Evolutionary conservation across 2,329 filamentous ascomycete species (phyloP), one percentile per base, ranked within the genome.

Genomic region (Fusarium cyanostomum): DNA sequence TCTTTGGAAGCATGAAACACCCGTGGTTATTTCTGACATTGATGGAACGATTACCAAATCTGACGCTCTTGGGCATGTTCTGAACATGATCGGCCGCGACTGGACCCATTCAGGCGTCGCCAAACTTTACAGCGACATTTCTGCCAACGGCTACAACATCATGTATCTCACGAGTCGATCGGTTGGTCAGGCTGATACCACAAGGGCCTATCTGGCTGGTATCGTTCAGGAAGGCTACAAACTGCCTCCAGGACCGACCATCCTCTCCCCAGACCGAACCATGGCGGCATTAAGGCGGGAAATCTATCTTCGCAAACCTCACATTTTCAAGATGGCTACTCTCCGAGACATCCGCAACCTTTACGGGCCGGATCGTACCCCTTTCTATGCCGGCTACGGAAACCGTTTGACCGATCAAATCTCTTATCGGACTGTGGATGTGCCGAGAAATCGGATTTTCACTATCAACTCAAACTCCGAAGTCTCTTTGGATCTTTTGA

Each of bases 261-360:
- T 99, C 64, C 88, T 97, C 77, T 96, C 92, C 31, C 96, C 95
- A 0, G 95, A 99, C 76, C 86, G 95, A 52, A 98, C 94, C 1
- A 96, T 98, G 79, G 94, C 96, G 8, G 96, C 95, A 1, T 79
- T 99, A 27, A 86, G 95, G 55, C 88, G 95, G 43, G 95, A 99
- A 75, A 87, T 99, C 7, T 99, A 99, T 74, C 83, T 99, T 24
- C 88, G 95, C 50, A 98, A 99, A 75, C 96, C 95, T 0, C 94
- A 99, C 73, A 92, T 99, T 8, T 99, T 99, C 86, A 99, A 99
- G 79, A 99, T 99, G 96, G 93, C 95, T 3, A 99, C 95, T 63
- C 80, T 99, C 16, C 89, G 95, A 35, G 95, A 99, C 75, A 98
- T 99, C 68, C 89, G 94, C 73, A 92, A 89, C 56, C 83, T 99